Evolutionary conservation across 768 basidiomycete species (phyloP).

Genomic region (Boletus rufocinnamomeus): DNA sequence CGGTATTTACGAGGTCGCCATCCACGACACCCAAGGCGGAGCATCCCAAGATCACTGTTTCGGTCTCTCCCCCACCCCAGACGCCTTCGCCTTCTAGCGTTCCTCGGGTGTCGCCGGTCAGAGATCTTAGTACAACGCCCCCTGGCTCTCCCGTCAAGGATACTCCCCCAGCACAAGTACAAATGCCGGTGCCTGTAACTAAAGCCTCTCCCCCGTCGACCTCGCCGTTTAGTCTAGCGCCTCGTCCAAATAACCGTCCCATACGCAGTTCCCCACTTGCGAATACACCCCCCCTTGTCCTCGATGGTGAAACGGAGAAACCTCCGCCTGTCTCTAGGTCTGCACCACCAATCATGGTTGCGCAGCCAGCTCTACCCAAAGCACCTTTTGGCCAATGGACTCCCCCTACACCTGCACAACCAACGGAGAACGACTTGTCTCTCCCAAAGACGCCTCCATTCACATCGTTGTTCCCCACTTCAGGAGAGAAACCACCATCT

Average conservation of each 20-base stretch:
- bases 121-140: conserved; percentile 59
- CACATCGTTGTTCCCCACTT: conserved; percentile 34
- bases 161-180: conserved; percentile 21
- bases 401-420: conserved; percentile 14
- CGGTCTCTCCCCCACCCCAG: conserved; percentile 35
- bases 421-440: conserved; percentile 26
- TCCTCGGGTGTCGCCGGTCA: conserved; percentile 32
- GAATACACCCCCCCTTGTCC: conserved; percentile 50
- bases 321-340: conserved; percentile 19
- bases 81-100: conserved; percentile 23
- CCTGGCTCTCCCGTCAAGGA: conserved; percentile 61
- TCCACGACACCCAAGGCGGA: conserved; percentile 63
- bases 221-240: conserved; percentile 47
- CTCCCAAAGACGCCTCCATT: conserved; percentile 55
- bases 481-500: conserved; percentile 14
- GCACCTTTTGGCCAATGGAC: conserved; percentile 38
- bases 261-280: conserved; percentile 78
- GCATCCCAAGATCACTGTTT: conserved; percentile 41
- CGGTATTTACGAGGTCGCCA: conserved; percentile 49
- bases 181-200: conserved; percentile 17
- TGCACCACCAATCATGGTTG: conserved; percentile 23
- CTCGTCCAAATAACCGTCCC: conserved; percentile 56
- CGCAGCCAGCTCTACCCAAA: conserved; percentile 44
- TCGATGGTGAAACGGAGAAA: conserved; percentile 38
- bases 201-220: conserved; percentile 20